Evolutionary conservation across 257 asterid genomes (phyloP).

Genomic region (Rhazya stricta): DNA sequence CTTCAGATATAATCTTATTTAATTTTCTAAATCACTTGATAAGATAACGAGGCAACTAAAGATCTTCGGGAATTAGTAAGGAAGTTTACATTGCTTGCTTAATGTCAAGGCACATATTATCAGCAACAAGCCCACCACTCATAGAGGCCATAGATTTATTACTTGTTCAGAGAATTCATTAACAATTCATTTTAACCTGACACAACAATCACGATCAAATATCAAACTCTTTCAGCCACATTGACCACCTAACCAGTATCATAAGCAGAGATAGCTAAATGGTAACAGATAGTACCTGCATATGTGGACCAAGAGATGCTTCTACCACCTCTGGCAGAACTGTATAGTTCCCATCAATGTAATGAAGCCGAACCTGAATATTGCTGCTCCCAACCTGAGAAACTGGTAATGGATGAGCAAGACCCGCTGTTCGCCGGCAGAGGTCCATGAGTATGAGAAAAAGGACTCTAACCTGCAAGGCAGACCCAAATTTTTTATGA

Average conservation of each 20-base stretch:
- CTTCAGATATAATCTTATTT: no score
- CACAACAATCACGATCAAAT: background rate
- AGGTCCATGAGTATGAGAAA: constrained; percentile 97
- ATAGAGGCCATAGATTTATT: background rate
- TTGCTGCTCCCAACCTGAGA: constrained; percentile 95
- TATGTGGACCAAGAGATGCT: constrained; percentile 99
- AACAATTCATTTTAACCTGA: background rate
- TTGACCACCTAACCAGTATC: background rate
- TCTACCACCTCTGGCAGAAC: constrained; percentile 97
- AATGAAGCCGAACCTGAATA: constrained; percentile 93
- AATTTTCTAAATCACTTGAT: background rate
- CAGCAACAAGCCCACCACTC: background rate
- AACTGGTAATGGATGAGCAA: constrained; percentile 80
- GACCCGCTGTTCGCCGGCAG: constrained; percentile 86
- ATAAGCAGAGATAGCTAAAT: background rate
- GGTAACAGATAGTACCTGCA: constrained; percentile 61
- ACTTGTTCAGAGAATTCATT: background rate
- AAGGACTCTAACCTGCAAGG: constrained; percentile 88
- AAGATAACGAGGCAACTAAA: background rate
- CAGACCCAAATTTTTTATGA: constrained; percentile 10
- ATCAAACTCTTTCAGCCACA: background rate
- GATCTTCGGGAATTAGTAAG: background rate
- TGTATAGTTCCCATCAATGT: constrained; percentile 93
- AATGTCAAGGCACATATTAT: background rate
- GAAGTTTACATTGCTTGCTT: background rate